These are phyloP conservation scores for Populus hybrid DNA, from an alignment of 441 rosid species.

Conservation along the genomic window DNA sequence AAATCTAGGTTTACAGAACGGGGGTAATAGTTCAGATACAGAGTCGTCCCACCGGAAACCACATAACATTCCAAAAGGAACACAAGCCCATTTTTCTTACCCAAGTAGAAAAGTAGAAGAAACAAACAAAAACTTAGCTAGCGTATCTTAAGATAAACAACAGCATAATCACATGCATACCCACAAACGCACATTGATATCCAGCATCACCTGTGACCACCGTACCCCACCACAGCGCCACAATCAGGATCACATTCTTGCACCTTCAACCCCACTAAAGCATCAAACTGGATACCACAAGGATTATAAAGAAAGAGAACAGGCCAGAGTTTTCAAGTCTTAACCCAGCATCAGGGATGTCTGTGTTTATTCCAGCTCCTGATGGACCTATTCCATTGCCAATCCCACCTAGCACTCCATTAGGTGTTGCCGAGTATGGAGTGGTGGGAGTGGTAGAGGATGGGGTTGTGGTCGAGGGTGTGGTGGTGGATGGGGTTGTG, in stretches of 20 bases:
- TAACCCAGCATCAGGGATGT: slow-evolving; percentile 45
- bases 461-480: slow-evolving; percentile 42
- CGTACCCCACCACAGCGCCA: slow-evolving; percentile 26
- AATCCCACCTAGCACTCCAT: slow-evolving; percentile 55
- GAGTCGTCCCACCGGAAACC: too few relatives aligned
- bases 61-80: too few relatives aligned
- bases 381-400: slow-evolving; percentile 51
- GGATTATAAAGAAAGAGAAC: slow-evolving; percentile 18
- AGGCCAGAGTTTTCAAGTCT: slow-evolving; percentile 24
- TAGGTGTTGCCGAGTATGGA: slow-evolving; percentile 49
- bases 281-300: slow-evolving; percentile 36
- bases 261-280: slow-evolving; percentile 32
- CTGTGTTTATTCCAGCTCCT: slow-evolving; percentile 56
- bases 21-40: too few relatives aligned
- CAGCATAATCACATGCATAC: slow-evolving; percentile 36
- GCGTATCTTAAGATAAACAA: slow-evolving; percentile 25
- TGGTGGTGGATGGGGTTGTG: slow-evolving; percentile 32
- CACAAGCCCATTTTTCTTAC: too few relatives aligned
- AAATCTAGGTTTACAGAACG: too few relatives aligned
- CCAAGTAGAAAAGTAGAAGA: slow-evolving; percentile 14
- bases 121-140: slow-evolving; percentile 27
- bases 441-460: slow-evolving; percentile 28
- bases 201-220: slow-evolving; percentile 31
- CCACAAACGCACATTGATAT: slow-evolving; percentile 32
- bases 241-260: slow-evolving; percentile 10